Percentiles rank a stretch among this genome's conserved stretches.
These are phyloP conservation scores for Cnidoscolus chayamansa DNA, from an alignment of 441 rosid genomes.

Conservation along the genomic window DNA sequence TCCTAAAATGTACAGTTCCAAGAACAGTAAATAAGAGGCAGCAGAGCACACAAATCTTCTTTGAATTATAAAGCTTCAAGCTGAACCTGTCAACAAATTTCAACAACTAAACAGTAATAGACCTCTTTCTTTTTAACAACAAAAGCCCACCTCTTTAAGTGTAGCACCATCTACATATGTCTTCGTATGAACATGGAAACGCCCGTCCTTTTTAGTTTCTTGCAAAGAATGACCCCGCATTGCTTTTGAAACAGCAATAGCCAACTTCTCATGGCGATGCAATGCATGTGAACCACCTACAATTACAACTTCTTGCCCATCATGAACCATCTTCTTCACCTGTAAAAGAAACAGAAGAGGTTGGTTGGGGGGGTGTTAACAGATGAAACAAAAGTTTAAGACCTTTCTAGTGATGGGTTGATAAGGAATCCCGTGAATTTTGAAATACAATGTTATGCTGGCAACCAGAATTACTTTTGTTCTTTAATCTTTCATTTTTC, in stretches of 20 bases:
- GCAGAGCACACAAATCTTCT: background rate
- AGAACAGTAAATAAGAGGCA: background rate
- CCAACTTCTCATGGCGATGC: slow-evolving; percentile 92
- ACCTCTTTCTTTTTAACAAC: background rate
- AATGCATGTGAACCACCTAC: slow-evolving; percentile 85
- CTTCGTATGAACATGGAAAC: slow-evolving; percentile 92
- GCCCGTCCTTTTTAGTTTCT: slow-evolving; percentile 91
- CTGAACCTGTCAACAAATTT: background rate
- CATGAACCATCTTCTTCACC: slow-evolving; percentile 92
- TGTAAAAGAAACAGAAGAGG: slow-evolving; percentile 17
- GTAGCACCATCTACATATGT: slow-evolving; percentile 92
- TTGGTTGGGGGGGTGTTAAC: background rate
- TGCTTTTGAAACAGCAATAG: slow-evolving; percentile 96
- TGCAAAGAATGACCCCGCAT: slow-evolving; percentile 97
- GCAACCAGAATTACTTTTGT: background rate
- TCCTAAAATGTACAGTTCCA: slow-evolving; percentile 49
- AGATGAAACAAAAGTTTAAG: background rate
- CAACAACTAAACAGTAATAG: slow-evolving; percentile 7
- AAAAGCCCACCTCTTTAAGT: slow-evolving; percentile 76
- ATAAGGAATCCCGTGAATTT: background rate
- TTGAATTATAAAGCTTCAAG: slow-evolving; percentile 6
- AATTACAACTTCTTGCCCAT: slow-evolving; percentile 86
- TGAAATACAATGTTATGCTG: background rate
- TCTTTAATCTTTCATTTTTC: background rate
- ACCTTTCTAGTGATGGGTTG: background rate